These are phyloP conservation scores for Ceriops decandra DNA, from an alignment of 345 rosid genomes.

Conservation along the genomic window DNA sequence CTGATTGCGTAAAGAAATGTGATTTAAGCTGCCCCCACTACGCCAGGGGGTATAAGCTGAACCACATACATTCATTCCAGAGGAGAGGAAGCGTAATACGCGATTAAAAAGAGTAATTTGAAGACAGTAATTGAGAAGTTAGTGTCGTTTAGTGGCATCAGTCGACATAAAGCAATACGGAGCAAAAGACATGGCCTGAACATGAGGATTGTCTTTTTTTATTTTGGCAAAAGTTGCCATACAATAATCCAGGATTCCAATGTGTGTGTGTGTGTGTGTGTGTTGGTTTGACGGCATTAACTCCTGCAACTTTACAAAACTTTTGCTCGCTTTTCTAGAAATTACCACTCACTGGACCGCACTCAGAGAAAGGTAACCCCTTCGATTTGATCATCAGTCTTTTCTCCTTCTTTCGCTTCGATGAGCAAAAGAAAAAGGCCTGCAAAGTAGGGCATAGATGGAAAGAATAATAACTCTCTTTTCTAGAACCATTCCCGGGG, in stretches of 20 bases:
- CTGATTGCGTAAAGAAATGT: no score
- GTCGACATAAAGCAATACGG: not conserved
- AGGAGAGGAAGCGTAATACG: no score
- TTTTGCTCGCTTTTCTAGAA: not conserved
- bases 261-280: no score
- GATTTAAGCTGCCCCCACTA: no score
- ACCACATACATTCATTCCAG: no score
- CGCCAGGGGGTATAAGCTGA: no score
- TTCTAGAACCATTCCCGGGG: not conserved
- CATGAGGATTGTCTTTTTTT: not conserved
- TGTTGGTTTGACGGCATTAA: no score
- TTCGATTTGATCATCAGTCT: not conserved
- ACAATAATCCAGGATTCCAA: not conserved
- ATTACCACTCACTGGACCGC: slow-evolving; percentile 6
- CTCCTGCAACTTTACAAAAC: not conserved
- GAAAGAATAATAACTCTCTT: not conserved
- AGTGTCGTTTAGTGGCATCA: not conserved
- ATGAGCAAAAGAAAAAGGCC: not conserved
- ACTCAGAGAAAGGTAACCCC: not conserved
- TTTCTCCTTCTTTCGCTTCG: not conserved
- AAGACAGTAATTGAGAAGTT: no score
- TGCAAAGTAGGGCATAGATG: not conserved
- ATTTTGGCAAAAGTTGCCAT: not conserved
- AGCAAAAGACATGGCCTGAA: not conserved
- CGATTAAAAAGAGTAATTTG: no score